These are phyloP conservation scores for Penicillium flavigenum DNA, from an alignment of 495 filamentous ascomycete species.

Conservation along the genomic window DNA sequence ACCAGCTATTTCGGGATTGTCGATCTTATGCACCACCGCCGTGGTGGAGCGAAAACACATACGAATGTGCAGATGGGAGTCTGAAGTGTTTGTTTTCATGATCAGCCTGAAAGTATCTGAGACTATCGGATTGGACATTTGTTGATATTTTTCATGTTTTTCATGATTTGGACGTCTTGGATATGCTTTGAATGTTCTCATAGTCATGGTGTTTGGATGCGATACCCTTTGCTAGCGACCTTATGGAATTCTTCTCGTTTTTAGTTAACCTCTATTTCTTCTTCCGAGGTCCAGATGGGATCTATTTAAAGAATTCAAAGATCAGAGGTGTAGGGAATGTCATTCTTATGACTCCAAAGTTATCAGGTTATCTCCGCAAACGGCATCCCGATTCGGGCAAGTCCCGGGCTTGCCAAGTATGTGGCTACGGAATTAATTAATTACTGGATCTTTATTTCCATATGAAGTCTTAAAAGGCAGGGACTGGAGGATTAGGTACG, in stretches of 20 bases:
- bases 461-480: too few relatives aligned
- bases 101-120: not conserved
- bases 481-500: not conserved
- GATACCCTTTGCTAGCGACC: not conserved
- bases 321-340: not conserved
- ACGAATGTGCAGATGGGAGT: conserved; percentile 28
- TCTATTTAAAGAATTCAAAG: too few relatives aligned
- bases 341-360: not conserved
- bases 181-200: not conserved
- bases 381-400: not conserved
- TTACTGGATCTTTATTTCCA: not conserved
- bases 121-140: not conserved
- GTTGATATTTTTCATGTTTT: not conserved
- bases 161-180: too few relatives aligned
- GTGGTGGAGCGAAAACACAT: conserved; percentile 21
- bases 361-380: not conserved
- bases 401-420: not conserved
- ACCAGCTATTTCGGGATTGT: conserved; percentile 36
- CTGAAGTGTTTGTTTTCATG: conserved; percentile 1
- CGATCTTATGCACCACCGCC: conserved; percentile 22
- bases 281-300: too few relatives aligned
- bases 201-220: not conserved
- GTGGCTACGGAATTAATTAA: not conserved
- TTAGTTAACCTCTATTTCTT: too few relatives aligned
- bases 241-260: not conserved